phyloP scores from a whole-genome alignment of 176 grass and related monocot species.

The Chloris gayana region DNA sequence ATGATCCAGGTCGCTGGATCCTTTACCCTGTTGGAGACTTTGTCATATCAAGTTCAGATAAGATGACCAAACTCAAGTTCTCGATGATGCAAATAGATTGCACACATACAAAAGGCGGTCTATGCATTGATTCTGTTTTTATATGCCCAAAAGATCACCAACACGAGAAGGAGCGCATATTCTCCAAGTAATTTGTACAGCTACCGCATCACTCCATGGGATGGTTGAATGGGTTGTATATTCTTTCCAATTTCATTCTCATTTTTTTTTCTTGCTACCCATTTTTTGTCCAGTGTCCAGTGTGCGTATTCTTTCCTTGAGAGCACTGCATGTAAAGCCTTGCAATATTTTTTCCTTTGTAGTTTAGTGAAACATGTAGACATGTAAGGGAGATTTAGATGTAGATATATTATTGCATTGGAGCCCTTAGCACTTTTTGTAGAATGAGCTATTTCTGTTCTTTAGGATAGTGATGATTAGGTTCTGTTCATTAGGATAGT shows the following conservation, averaged over 20 bases:
- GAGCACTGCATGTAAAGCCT: background rate
- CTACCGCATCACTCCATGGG: background rate
- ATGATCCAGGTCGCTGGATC: constrained; percentile 56
- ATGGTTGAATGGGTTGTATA: background rate
- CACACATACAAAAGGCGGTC: constrained; percentile 79
- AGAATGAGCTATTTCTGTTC: constrained; percentile 26
- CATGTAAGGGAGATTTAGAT: background rate
- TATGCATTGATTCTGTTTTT: constrained; percentile 70
- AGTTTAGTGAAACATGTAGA: constrained; percentile 15
- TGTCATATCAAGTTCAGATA: constrained; percentile 39
- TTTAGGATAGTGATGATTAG: too few relatives aligned
- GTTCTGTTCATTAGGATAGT: background rate
- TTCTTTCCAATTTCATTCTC: background rate
- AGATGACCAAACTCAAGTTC: constrained; percentile 66
- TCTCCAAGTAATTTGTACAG: constrained; percentile 45
- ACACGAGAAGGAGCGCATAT: constrained; percentile 36
- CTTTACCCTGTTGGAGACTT: constrained; percentile 77
- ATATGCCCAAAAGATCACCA: constrained; percentile 59
- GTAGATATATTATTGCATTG: constrained; percentile 19
- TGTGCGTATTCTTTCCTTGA: constrained; percentile 31
- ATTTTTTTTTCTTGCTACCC: background rate
- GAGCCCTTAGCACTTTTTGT: background rate
- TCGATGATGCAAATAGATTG: constrained; percentile 94
- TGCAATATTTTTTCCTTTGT: constrained; percentile 19
- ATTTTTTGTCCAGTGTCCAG: constrained; percentile 8